Percentiles rank a stretch among this genome's conserved stretches.
Evolutionary conservation across 1,284 basidiomycete species (phyloP).

Genomic region (Malassezia equina): DNA sequence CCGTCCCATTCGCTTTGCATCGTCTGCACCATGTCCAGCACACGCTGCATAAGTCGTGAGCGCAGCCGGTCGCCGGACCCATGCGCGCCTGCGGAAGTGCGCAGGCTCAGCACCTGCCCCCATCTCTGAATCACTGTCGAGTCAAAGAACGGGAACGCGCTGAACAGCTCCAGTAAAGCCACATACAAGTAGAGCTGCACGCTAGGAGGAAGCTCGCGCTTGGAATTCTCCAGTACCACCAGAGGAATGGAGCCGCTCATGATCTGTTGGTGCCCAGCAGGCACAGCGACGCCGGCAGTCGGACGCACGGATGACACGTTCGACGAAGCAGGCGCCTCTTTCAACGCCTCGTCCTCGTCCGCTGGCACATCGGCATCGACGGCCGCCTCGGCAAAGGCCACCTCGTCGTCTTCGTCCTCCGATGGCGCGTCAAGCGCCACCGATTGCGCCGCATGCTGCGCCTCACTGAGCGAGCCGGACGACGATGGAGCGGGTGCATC

Average conservation of each 20-base stretch:
- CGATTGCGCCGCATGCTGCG: conserved; percentile 1
- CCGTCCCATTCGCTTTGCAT: conserved; percentile 18
- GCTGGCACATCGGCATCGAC: conserved; percentile 12
- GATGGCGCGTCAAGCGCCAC: conserved; percentile 13
- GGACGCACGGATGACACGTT: conserved; percentile 8
- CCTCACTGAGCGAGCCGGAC: conserved; percentile 3
- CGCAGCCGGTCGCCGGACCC: conserved; percentile 24
- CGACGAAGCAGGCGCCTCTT: conserved; percentile 18
- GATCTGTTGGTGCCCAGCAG: conserved; percentile 28
- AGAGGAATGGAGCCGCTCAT: conserved; percentile 32
- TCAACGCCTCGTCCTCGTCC: not conserved
- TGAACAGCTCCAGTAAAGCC: conserved; percentile 25
- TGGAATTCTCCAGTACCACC: conserved; percentile 26
- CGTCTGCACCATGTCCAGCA: conserved; percentile 23
- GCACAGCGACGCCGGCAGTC: conserved; percentile 10
- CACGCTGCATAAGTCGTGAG: conserved; percentile 21
- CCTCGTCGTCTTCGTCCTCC: conserved; percentile 22
- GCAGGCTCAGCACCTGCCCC: conserved; percentile 6
- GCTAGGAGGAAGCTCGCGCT: conserved; percentile 22
- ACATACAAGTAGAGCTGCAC: conserved; percentile 29
- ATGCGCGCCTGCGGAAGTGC: conserved; percentile 1
- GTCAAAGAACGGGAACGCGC: conserved; percentile 33
- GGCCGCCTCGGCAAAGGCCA: conserved; percentile 15
- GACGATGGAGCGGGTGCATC: not conserved
- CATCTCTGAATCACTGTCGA: conserved; percentile 1